Percentiles rank a stretch among this genome's conserved stretches.
Evolutionary conservation across 2,329 filamentous ascomycete genomes (phyloP).

Genomic region (Aspergillus versicolor): DNA sequence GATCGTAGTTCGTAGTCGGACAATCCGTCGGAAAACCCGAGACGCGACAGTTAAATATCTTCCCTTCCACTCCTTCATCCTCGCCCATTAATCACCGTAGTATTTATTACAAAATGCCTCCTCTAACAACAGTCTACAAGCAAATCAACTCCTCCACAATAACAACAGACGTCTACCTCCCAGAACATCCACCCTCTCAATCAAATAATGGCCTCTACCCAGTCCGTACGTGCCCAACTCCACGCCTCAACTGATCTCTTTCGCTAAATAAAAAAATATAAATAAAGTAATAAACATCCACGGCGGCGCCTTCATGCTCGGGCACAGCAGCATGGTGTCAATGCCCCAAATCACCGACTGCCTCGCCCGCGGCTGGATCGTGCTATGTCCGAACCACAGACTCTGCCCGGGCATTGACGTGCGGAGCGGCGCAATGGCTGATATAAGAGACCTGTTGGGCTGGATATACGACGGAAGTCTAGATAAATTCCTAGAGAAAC

Average conservation of each 20-base stretch:
- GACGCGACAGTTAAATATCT: not conserved
- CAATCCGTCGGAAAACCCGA: constrained; percentile 2
- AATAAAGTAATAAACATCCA: constrained; percentile 42
- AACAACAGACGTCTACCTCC: constrained; percentile 29
- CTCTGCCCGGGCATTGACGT: constrained; percentile 50
- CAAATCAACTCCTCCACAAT: constrained; percentile 22
- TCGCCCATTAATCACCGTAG: not conserved
- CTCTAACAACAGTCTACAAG: constrained; percentile 24
- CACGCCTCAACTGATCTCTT: not conserved
- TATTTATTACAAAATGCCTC: constrained; percentile 9
- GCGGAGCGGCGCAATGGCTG: constrained; percentile 47
- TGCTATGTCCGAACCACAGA: constrained; percentile 35
- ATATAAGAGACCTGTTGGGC: constrained; percentile 44
- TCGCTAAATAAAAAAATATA: not conserved
- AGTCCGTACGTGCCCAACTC: not conserved
- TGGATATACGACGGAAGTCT: constrained; percentile 41
- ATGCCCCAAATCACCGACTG: constrained; percentile 40
- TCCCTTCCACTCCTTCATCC: too few relatives aligned
- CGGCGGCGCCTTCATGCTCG: constrained; percentile 47
- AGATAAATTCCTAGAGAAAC: constrained; percentile 29
- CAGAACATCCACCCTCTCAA: not conserved
- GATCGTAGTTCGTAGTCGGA: not conserved
- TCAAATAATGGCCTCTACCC: constrained; percentile 18
- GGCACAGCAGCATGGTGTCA: constrained; percentile 41
- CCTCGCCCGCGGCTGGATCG: constrained; percentile 39